phyloP scores from a whole-genome alignment of 73 alveolate genomes.

The Tetrahymena borealis region DNA sequence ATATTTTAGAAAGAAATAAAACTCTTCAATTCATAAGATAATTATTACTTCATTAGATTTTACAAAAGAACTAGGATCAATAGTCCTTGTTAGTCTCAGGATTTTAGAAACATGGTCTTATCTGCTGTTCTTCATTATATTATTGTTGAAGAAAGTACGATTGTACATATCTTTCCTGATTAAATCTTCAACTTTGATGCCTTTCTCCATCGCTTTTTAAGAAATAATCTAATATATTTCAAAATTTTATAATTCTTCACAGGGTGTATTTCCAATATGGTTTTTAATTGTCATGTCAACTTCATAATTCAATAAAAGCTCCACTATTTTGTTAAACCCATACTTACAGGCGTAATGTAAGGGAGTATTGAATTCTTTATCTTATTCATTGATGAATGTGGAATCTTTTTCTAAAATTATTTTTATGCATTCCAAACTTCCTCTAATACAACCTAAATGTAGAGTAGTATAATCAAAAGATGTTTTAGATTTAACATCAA shows the following conservation, averaged over 20 bases:
- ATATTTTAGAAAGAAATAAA: too few relatives aligned
- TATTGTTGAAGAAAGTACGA: slow-evolving; percentile 41
- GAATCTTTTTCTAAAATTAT: slow-evolving; percentile 58
- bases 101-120: slow-evolving; percentile 44
- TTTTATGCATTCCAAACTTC: slow-evolving; percentile 64
- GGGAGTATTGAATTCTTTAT: slow-evolving; percentile 81
- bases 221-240: slow-evolving; percentile 41
- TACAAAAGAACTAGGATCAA: slow-evolving; percentile 14
- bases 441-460: slow-evolving; percentile 73
- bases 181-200: slow-evolving; percentile 37
- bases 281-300: slow-evolving; percentile 62
- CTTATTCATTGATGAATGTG: slow-evolving; percentile 69
- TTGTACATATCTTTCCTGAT: slow-evolving; percentile 53
- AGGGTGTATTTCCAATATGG: slow-evolving; percentile 50
- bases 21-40: background rate
- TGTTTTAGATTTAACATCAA: slow-evolving; percentile 54
- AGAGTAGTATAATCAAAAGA: slow-evolving; percentile 74
- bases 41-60: background rate
- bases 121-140: slow-evolving; percentile 35
- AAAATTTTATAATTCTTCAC: slow-evolving; percentile 48
- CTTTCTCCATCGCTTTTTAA: background rate
- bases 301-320: slow-evolving; percentile 49
- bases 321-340: slow-evolving; percentile 66
- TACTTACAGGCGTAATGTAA: slow-evolving; percentile 72
- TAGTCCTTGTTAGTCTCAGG: slow-evolving; percentile 15